Conservation (phyloP, 768 basidiomycete genomes). For the Amanita phalloides region DNA sequence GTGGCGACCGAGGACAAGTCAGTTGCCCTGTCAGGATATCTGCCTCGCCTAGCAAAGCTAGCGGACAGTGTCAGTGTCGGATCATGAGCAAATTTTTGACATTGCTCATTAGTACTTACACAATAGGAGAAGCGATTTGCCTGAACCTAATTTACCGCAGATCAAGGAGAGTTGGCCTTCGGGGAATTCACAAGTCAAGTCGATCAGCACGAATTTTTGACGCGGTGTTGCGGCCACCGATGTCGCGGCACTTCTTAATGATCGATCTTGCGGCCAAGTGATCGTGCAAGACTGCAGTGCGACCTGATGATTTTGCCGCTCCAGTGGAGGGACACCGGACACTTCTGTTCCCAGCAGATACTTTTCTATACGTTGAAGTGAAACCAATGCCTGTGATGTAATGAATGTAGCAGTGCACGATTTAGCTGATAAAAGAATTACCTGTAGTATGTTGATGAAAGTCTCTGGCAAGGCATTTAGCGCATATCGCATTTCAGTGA, state of each 20-base stretch:
- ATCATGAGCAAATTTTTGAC: background rate
- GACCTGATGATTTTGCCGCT: slow-evolving; percentile 47
- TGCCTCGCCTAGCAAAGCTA: slow-evolving; percentile 80
- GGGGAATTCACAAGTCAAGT: slow-evolving; percentile 72
- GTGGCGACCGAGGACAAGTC: slow-evolving; percentile 75
- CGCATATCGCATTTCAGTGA: slow-evolving; percentile 61
- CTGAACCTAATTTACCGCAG: slow-evolving; percentile 84
- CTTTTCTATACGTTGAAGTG: slow-evolving; percentile 83
- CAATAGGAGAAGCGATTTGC: slow-evolving; percentile 78
- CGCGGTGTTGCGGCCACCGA: slow-evolving; percentile 41
- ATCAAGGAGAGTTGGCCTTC: slow-evolving; percentile 69
- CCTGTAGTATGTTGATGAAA: slow-evolving; percentile 84
- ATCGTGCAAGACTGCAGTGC: slow-evolving; percentile 78
- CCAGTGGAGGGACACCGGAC: slow-evolving; percentile 43
- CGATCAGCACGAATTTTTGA: slow-evolving; percentile 71
- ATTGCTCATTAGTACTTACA: background rate
- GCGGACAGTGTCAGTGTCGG: background rate
- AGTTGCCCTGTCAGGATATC: slow-evolving; percentile 72
- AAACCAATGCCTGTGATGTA: slow-evolving; percentile 54
- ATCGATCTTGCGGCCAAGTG: slow-evolving; percentile 82
- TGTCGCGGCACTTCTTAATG: slow-evolving; percentile 30
- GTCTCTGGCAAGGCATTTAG: slow-evolving; percentile 86
- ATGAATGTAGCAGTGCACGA: background rate
- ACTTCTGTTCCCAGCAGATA: slow-evolving; percentile 76
- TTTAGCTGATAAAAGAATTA: slow-evolving; percentile 11